Conservation (phyloP, 2,329 filamentous ascomycete genomes). For the Trichoderma breve region DNA sequence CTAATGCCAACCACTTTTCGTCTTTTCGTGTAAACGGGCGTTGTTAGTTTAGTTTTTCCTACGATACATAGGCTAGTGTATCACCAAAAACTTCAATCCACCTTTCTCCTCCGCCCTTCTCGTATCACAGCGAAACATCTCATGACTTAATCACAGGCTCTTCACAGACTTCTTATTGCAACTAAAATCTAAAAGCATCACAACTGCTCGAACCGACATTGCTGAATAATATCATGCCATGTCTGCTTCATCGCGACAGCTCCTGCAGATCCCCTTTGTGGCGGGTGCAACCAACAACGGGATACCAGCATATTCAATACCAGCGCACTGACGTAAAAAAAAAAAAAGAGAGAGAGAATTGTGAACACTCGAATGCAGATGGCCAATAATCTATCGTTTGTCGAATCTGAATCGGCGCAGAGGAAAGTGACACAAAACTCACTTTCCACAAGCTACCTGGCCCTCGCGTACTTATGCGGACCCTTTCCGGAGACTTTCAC, state of each 20-base stretch:
- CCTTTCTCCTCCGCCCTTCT: neutral
- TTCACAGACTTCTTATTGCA: neutral
- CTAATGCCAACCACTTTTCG: neutral
- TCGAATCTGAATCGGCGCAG: neutral
- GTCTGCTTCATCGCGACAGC: neutral
- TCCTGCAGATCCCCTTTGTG: neutral
- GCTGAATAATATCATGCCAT: neutral
- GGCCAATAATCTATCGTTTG: neutral
- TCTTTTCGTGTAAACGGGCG: neutral
- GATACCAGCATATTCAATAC: neutral
- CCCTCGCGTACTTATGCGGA: neutral
- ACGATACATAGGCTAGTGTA: neutral
- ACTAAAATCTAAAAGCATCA: too few relatives aligned
- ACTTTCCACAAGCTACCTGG: neutral
- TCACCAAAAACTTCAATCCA: neutral
- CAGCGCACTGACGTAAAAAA: neutral
- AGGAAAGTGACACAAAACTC: neutral
- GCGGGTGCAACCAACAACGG: neutral
- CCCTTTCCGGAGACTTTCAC: constrained; percentile 13
- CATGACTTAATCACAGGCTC: neutral
- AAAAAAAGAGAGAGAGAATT: neutral
- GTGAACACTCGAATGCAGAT: neutral
- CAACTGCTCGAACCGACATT: neutral
- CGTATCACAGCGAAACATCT: neutral
- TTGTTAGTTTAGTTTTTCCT: neutral